Base-by-base conservation (phyloP, 2,329 filamentous ascomycete species). In the Apiospora arundinis region DNA sequence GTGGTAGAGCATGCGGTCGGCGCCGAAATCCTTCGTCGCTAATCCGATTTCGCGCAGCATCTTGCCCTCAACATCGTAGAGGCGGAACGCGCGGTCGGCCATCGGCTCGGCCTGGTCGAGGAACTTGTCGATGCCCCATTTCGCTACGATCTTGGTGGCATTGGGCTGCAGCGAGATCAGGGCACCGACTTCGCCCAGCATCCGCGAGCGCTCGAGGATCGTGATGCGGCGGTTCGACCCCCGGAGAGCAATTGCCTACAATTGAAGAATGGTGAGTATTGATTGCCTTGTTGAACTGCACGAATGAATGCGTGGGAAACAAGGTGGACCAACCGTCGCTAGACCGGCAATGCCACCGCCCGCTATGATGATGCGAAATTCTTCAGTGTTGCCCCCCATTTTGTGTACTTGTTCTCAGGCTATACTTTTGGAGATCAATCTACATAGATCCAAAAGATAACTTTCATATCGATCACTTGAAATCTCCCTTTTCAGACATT, bases 131-230 rank as follows among this genome's bases (percentile, higher is more conserved):
- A 83, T 72, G 0, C 75, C 75, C 80, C 80, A 83, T 67, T 52
- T 67, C 9, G 76, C 66, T 9, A 82, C 73, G 2, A 82, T 81
- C 48, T 80, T 78, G 25, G 79, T 79, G 0, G 83, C 83, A 73
- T 84, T 84, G 0, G 82, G 83, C 67, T 84, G 82, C 0, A 84
- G 76, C 0, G 82, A 83, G 23, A 84, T 82, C 9, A 81, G 78
- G 0, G 82, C 82, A 2, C 83, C 83, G 8, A 82, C 81, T 71
- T 85, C 83, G 7, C 78, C 77, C 16, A 77, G 76, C 71, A 78
- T 74, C 45, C 73, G 74, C 25, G 75, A 77, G 14, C 74, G 74
- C 25, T 78, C 77, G 0, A 78, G 65, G 2, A 79, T 71, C 0
- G 74, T 77, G 45, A 79, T 77, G 0, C 45, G 69, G 5, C 75